Evolutionary conservation across 2,329 filamentous ascomycete genomes (phyloP), one percentile per base, ranked within the genome.

Genomic region (Neofusicoccum parvum): DNA sequence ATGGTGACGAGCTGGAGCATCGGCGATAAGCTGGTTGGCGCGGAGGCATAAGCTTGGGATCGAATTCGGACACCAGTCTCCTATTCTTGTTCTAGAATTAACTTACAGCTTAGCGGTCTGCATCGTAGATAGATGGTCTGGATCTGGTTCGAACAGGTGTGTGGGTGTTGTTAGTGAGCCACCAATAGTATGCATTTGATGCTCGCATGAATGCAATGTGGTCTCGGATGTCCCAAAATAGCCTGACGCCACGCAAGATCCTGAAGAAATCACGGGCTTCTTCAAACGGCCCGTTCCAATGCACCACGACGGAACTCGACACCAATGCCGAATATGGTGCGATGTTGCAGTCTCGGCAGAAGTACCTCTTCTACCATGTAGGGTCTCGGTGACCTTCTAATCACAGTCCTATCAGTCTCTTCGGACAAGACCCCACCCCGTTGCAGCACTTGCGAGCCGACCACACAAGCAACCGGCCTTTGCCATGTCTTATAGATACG

Each of bases 1-100:
- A 68, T 37, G 69, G 69, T 6, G 69, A 70, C 49, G 66, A 67
- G 17, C 45, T 65, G 14, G 54, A 65, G 43, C 43, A 65, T n/a
- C 63, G 59, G 48, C 37, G 62, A n/a, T 64, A 48, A 41, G 32
- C 34, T 23, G 27, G 37, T 11, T 37, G 50, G 2, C 37, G 50
- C 17, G 10, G 7, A 32, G 32, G n/a, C 34, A 17, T 17, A 53
- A n/a, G 7, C n/a, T 5, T 53, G 50, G 14, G 5, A 14, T 36
- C 15, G 15, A 37, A 15, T 39, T 39, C 37, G 37, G 14, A 39
- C 37, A 32, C 27, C 27, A 32, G 27, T 7, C 1, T 32, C 27
- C 27, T 32, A 32, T 5, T 32, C 27, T 32, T 32, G 27, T 32
- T 32, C 27, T 32, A 32, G 27, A 7, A 5, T 32, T 32, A 5